Conservation (phyloP, 2,329 filamentous ascomycete genomes). For the Tolypocladium pustulatum region DNA sequence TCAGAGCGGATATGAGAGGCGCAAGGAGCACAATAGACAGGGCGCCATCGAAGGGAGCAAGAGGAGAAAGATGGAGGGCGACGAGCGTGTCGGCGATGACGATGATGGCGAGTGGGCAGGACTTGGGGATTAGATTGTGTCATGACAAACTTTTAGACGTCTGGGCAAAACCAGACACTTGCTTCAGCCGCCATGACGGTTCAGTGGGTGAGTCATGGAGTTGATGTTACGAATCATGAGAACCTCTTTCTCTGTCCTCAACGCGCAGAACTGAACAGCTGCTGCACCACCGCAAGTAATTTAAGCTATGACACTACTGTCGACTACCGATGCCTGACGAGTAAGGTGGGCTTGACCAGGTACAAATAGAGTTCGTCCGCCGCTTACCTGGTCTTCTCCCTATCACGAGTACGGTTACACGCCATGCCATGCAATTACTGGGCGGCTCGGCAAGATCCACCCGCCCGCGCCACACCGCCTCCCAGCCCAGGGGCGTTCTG, state of each 20-base stretch:
- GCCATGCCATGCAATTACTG: background rate
- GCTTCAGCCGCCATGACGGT: background rate
- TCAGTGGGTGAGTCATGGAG: background rate
- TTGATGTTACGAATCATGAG: background rate
- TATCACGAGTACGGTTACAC: background rate
- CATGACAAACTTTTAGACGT: background rate
- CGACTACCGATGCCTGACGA: background rate
- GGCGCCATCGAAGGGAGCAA: constrained; percentile 54
- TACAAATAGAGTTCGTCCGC: too few species aligned
- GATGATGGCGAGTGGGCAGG: constrained; percentile 35
- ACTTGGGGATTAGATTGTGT: constrained; percentile 27
- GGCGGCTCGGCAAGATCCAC: background rate
- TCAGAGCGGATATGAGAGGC: constrained; percentile 66
- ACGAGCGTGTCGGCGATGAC: background rate
- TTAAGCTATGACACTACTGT: background rate
- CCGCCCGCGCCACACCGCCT: background rate
- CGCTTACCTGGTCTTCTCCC: too few species aligned
- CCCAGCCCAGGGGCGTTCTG: background rate
- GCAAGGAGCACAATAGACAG: constrained; percentile 54
- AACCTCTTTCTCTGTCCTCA: background rate
- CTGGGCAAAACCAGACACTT: background rate
- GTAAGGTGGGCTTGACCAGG: too few species aligned
- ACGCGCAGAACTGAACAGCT: background rate
- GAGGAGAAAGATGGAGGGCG: constrained; percentile 27
- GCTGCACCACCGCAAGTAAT: background rate